phyloP scores from a whole-genome alignment of 1,284 basidiomycete genomes.

The Xanthoconium separans region DNA sequence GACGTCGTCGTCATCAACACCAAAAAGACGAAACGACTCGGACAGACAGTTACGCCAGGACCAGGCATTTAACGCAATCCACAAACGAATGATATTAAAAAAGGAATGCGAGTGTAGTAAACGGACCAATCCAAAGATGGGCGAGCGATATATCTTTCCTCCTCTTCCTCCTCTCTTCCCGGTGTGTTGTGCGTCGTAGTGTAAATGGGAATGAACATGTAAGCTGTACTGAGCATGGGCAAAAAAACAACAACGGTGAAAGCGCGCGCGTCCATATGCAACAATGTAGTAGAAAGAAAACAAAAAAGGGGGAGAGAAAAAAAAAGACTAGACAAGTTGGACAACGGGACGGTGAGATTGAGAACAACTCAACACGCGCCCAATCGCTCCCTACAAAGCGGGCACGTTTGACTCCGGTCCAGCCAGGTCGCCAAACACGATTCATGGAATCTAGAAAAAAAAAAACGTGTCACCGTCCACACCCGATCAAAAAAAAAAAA shows the following conservation, averaged over 20 bases:
- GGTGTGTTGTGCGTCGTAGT: slow-evolving; percentile 8
- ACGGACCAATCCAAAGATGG: not conserved
- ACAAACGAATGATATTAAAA: slow-evolving; percentile 32
- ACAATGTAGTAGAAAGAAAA: not conserved
- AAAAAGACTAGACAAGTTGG: too few species aligned
- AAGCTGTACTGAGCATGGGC: slow-evolving; percentile 14
- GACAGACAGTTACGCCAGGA: too few species aligned
- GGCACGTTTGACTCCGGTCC: slow-evolving; percentile 50
- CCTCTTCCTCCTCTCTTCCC: not conserved
- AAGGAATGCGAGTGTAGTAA: slow-evolving; percentile 24
- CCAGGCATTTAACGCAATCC: not conserved
- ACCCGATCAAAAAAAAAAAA: too few species aligned
- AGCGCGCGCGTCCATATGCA: slow-evolving; percentile 17
- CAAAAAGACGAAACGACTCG: too few species aligned
- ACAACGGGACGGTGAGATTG: not conserved
- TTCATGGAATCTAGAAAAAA: slow-evolving; percentile 48
- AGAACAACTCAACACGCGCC: slow-evolving; percentile 14
- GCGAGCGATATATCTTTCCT: slow-evolving; percentile 11
- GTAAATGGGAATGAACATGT: slow-evolving; percentile 7
- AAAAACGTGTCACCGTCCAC: too few species aligned
- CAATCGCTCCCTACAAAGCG: slow-evolving; percentile 48
- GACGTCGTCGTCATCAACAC: not conserved
- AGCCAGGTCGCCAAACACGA: slow-evolving; percentile 57
- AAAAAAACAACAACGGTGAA: not conserved
- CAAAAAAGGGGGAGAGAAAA: not conserved